A percentile compares a stretch with the other conserved stretches of the same genome.
These are phyloP conservation scores for Ichthyophonus hoferi DNA, from an alignment of 208 protist species.

Conservation along the genomic window DNA sequence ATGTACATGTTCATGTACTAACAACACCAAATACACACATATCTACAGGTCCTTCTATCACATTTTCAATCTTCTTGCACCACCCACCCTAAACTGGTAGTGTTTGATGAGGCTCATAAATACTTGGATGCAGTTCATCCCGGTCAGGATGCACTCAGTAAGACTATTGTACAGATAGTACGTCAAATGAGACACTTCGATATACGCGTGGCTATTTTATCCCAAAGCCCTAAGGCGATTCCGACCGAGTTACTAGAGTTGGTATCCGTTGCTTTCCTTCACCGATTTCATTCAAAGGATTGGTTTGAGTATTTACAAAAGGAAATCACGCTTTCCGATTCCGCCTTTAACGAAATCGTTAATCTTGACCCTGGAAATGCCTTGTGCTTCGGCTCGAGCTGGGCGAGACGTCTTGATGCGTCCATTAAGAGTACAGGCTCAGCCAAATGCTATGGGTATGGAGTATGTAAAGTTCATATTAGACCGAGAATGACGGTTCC, in stretches of 20 bases:
- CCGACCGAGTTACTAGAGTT: slow-evolving; percentile 40
- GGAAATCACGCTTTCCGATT: slow-evolving; percentile 22
- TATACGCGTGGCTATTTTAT: slow-evolving; percentile 34
- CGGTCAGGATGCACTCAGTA: slow-evolving; percentile 20
- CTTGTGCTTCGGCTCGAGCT: background rate
- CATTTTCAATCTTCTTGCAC: slow-evolving; percentile 18
- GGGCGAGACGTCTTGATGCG: background rate
- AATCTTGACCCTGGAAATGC: background rate
- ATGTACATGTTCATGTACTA: no score
- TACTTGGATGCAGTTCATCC: slow-evolving; percentile 2
- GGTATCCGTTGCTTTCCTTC: slow-evolving; percentile 33
- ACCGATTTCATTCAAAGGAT: slow-evolving; percentile 41
- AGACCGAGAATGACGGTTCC: background rate
- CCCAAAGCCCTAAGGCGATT: slow-evolving; percentile 30
- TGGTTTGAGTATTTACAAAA: slow-evolving; percentile 40
- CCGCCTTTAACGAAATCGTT: background rate
- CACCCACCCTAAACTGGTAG: slow-evolving; percentile 25
- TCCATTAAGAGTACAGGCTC: no score
- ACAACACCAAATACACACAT: background rate
- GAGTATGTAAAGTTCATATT: background rate
- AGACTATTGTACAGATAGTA: slow-evolving; percentile 26
- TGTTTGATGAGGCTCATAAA: slow-evolving; percentile 43
- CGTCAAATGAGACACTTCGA: slow-evolving; percentile 42
- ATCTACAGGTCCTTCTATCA: slow-evolving; percentile 5
- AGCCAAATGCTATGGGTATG: background rate